Evolutionary conservation across 129 eudicot species (phyloP).

Genomic region (Flaveria bidentis): DNA sequence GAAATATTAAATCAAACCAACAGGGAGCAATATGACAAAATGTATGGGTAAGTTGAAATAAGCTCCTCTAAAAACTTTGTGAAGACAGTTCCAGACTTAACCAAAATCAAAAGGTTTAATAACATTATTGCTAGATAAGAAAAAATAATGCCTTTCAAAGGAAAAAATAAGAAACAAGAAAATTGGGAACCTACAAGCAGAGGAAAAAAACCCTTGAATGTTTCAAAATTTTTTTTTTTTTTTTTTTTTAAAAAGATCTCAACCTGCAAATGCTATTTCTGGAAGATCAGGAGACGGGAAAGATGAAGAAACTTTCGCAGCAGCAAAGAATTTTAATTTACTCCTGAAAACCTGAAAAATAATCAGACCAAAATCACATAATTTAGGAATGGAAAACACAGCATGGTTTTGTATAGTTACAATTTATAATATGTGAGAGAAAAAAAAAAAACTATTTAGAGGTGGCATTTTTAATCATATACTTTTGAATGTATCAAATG

Average conservation of each 20-base stretch:
- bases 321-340: constrained; percentile 79
- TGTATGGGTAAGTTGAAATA: not conserved
- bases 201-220: not conserved
- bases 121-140: too few relatives aligned
- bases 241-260: not conserved
- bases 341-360: constrained; percentile 69
- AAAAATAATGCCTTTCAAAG: too few relatives aligned
- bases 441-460: not conserved
- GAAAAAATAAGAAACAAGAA: not conserved
- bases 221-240: not conserved
- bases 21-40: not conserved
- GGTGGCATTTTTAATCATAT: not conserved
- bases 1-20: not conserved
- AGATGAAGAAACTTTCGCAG: constrained; percentile 92
- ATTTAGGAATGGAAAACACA: constrained; percentile 13
- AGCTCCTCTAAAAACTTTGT: not conserved
- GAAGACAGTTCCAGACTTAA: not conserved
- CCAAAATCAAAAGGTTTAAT: too few relatives aligned
- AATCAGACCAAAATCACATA: not conserved
- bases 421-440: not conserved
- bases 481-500: not conserved
- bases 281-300: constrained; percentile 83
- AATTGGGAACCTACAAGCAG: not conserved
- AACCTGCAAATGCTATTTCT: constrained; percentile 99
- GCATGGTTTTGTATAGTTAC: not conserved